Conservation (phyloP, 345 rosid species). For the Alliaria petiolata region DNA sequence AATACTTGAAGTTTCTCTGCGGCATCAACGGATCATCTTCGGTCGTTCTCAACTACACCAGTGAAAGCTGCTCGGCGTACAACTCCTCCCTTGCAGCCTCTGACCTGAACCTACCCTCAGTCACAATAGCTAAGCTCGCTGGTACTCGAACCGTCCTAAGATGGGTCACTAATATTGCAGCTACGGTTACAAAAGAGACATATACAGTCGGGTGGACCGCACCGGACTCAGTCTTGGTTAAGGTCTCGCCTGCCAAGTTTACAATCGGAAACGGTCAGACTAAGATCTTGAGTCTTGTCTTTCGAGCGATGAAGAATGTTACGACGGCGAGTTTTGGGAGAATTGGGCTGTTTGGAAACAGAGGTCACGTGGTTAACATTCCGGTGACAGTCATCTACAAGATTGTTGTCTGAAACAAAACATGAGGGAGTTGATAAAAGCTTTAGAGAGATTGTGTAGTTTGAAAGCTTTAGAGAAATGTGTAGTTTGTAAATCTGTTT, state of each 20-base stretch:
- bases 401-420: slow-evolving; percentile 26
- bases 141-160: slow-evolving; percentile 51
- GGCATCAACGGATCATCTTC: slow-evolving; percentile 72
- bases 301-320: slow-evolving; percentile 47
- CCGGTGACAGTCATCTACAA: slow-evolving; percentile 65
- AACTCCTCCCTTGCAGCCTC: slow-evolving; percentile 45
- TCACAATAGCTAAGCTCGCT: slow-evolving; percentile 62
- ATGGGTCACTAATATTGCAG: slow-evolving; percentile 54
- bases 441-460: background rate
- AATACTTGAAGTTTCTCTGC: slow-evolving; percentile 84
- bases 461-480: slow-evolving; percentile 11
- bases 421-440: slow-evolving; percentile 11
- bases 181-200: slow-evolving; percentile 41
- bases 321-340: slow-evolving; percentile 64
- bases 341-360: slow-evolving; percentile 70
- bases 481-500: slow-evolving; percentile 26
- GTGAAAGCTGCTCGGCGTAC: slow-evolving; percentile 56
- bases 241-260: slow-evolving; percentile 69
- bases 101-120: slow-evolving; percentile 88
- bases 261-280: slow-evolving; percentile 45
- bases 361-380: slow-evolving; percentile 70
- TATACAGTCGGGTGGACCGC: slow-evolving; percentile 72
- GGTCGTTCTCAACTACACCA: slow-evolving; percentile 73
- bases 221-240: slow-evolving; percentile 64
- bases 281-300: slow-evolving; percentile 44